Base-by-base conservation (phyloP, 148 eudicot genomes). In the Camellia japonica region DNA sequence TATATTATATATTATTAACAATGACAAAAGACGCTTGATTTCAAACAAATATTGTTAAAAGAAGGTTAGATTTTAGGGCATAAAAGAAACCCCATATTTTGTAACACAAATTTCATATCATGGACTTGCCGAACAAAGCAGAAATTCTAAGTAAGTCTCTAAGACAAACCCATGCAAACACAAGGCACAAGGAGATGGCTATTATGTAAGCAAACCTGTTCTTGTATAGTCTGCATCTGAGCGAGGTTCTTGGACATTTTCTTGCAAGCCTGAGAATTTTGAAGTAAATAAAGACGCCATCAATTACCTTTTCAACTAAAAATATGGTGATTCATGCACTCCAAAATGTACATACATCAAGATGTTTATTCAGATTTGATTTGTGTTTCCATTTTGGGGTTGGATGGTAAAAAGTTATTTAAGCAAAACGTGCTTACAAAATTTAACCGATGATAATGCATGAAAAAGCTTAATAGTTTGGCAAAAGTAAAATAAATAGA, bases 201-300 rank as follows among this genome's bases (percentile, higher is more conserved):
- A 60, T 52, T 64, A 72, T 46, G 71, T 20, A 58, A 67, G 20
- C 82, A 79, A 74, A 95, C 99, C 97, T 95, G 97, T 80, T 93
- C 99, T 84, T 91, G 99, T 81, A 91, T 76, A 60, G 88, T 84
- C 79, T 90, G 93, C 93, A 91, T 89, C 89, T 85, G 95, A 78
- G 86, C 76, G 73, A 86, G 85, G 80, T 84, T 90, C 83, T 95
- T 95, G 56, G 90, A 86, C 91, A 95, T 83, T 85, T 93, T 95
- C 89, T 91, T 85, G 83, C 64, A 78, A 82, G 93, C 97, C 99
- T 95, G 92, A 79, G 44, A 82, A 68, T 76, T 75, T 47, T 16
- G 68, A 76, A 81, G 76, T 4, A 60, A 42, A 74, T 6, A 73
- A 80, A 71, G 13, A 30, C 71, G 49, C 54, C 8, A 56, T 78